Conservation (phyloP, 495 filamentous ascomycete species). For the Hypoxylon lienhwacheense region DNA sequence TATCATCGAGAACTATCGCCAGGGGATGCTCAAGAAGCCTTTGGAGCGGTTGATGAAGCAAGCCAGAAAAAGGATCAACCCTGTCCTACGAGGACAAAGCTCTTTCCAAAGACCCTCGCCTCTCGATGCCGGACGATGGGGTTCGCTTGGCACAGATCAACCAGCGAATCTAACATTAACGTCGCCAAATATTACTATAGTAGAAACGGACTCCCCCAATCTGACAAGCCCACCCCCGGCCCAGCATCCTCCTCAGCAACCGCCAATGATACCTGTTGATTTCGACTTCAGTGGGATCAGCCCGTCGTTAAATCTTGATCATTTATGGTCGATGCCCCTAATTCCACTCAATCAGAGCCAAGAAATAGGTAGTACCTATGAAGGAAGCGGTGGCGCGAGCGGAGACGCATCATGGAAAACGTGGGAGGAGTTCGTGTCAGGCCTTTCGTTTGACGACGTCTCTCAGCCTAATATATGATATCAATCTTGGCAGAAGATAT, state of each 20-base stretch:
- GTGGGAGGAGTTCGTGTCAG: constrained; percentile 16
- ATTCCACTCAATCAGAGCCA: not conserved
- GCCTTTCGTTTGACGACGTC: not conserved
- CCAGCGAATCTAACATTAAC: not conserved
- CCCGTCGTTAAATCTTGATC: not conserved
- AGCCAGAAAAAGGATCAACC: not conserved
- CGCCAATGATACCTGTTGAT: not conserved
- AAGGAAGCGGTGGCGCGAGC: not conserved
- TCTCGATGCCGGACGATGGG: not conserved
- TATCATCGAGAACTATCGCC: not conserved
- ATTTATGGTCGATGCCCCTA: not conserved
- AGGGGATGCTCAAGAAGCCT: constrained; percentile 12
- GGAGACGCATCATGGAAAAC: constrained; percentile 6
- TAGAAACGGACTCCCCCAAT: not conserved
- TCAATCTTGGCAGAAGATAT: too few species aligned
- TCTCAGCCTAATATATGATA: not conserved
- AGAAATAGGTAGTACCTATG: not conserved
- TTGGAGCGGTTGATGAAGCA: constrained; percentile 9
- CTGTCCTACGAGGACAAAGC: not conserved
- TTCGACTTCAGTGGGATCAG: not conserved
- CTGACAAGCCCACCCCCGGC: not conserved
- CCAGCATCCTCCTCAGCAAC: not conserved
- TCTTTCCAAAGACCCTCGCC: not conserved
- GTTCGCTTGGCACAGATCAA: not conserved
- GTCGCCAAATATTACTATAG: not conserved